These are phyloP conservation scores for Terfezia claveryi DNA, from an alignment of 495 filamentous ascomycete genomes.

Conservation along the genomic window DNA sequence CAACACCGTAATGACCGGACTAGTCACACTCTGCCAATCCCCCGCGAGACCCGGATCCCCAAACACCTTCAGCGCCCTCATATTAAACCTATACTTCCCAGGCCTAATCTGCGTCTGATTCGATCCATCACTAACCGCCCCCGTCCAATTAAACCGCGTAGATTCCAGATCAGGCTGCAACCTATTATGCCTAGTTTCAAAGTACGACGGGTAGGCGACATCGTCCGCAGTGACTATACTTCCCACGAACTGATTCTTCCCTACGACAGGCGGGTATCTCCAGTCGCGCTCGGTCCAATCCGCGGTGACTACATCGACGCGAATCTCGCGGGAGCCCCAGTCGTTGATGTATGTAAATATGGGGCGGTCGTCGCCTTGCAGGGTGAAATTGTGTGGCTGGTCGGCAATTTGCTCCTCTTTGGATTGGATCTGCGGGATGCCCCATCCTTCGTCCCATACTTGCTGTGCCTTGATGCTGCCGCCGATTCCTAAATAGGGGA, in stretches of 20 bases:
- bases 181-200: conserved; percentile 19
- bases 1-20: conserved; percentile 7
- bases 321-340: conserved; percentile 27
- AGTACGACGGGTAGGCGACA: conserved; percentile 21
- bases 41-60: conserved; percentile 3
- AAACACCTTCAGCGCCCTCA: conserved; percentile 10
- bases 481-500: conserved; percentile 30
- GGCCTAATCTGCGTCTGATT: conserved; percentile 18
- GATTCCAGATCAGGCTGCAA: conserved; percentile 2
- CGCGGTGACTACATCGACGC: conserved; percentile 24
- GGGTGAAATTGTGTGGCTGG: conserved; percentile 22
- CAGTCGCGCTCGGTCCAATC: conserved; percentile 19
- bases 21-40: conserved; percentile 13
- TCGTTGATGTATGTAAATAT: conserved; percentile 19
- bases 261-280: conserved; percentile 18
- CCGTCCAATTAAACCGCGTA: conserved; percentile 23
- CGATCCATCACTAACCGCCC: conserved; percentile 22
- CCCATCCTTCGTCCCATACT: conserved; percentile 21
- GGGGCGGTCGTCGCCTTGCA: conserved; percentile 18
- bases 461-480: conserved; percentile 24
- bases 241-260: conserved; percentile 19
- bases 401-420: conserved; percentile 14
- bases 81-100: conserved; percentile 24
- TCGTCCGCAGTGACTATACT: conserved; percentile 22
- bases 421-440: conserved; percentile 19